phyloP scores from a whole-genome alignment of 1,139 yeast genomes.

The Sugiyamaella neomexicana region DNA sequence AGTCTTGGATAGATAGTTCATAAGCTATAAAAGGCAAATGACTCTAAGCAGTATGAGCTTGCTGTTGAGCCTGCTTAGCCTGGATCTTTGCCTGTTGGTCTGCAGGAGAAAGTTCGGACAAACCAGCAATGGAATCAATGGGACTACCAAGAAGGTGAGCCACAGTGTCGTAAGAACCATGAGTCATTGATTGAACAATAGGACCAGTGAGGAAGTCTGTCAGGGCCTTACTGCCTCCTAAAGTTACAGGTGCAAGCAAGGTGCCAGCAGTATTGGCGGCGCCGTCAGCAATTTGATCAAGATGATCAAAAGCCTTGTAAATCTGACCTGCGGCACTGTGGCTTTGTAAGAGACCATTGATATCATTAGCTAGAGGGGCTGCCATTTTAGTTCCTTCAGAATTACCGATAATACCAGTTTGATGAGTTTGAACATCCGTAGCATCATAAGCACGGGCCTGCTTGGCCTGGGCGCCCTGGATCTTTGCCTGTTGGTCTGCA shows the following conservation, averaged over 20 bases:
- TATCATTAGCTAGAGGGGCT: constrained; percentile 20
- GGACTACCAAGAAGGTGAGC: constrained; percentile 21
- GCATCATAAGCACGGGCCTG: not conserved
- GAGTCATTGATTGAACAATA: constrained; percentile 24
- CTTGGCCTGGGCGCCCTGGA: not conserved
- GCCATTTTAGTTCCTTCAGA: constrained; percentile 19
- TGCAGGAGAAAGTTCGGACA: constrained; percentile 10
- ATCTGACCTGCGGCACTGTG: constrained; percentile 17
- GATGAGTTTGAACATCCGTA: constrained; percentile 11
- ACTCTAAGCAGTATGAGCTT: no score
- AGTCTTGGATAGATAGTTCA: no score
- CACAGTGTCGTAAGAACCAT: constrained; percentile 22
- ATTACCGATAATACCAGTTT: constrained; percentile 6
- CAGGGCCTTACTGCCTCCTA: constrained; percentile 18
- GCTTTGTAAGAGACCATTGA: constrained; percentile 14
- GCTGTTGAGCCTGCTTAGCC: not conserved
- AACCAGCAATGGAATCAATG: constrained; percentile 14
- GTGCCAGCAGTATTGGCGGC: constrained; percentile 17
- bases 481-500: constrained; percentile 1
- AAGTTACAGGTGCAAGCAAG: constrained; percentile 14
- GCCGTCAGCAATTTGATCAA: constrained; percentile 19
- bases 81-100: constrained; percentile 2
- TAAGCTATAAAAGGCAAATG: no score
- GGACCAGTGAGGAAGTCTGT: constrained; percentile 23
- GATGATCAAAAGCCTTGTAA: constrained; percentile 16